Conservation (phyloP, 2,329 filamentous ascomycete genomes). For the Penicillium crustosum region DNA sequence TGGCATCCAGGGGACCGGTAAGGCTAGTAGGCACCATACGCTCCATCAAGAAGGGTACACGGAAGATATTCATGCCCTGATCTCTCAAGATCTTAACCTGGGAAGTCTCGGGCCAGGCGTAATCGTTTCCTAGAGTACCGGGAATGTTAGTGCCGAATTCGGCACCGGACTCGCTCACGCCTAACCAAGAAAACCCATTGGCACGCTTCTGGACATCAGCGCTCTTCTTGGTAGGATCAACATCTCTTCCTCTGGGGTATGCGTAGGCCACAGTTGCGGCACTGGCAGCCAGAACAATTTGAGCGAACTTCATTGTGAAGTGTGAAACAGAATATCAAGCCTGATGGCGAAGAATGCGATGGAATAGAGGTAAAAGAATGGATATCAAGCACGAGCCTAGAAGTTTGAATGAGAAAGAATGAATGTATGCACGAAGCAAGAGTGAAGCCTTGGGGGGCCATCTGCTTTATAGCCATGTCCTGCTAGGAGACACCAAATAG, state of each 20-base stretch:
- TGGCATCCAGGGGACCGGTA: constrained; percentile 20
- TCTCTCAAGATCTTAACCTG: constrained; percentile 23
- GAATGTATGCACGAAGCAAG: constrained; percentile 12
- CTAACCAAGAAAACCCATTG: constrained; percentile 30
- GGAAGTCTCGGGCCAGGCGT: constrained; percentile 23
- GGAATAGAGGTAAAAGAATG: constrained; percentile 14
- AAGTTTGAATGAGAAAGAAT: constrained; percentile 16
- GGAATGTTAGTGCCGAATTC: constrained; percentile 17
- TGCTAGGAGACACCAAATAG: too few relatives aligned
- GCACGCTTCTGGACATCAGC: constrained; percentile 24
- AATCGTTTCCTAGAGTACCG: constrained; percentile 21
- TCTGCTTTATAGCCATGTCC: constrained; percentile 11
- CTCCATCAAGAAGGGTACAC: constrained; percentile 29
- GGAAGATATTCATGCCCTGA: constrained; percentile 29
- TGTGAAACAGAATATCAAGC: constrained; percentile 24
- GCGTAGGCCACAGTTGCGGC: constrained; percentile 30
- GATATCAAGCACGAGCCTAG: constrained; percentile 26
- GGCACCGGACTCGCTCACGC: constrained; percentile 21
- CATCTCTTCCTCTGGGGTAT: constrained; percentile 7
- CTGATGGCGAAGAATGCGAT: constrained; percentile 22
- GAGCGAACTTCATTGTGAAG: constrained; percentile 31
- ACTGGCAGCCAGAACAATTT: constrained; percentile 30
- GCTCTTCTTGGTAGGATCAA: constrained; percentile 15
- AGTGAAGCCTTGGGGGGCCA: background rate
- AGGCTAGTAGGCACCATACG: constrained; percentile 22